Conservation (phyloP, 345 rosid genomes). For the Populus ilicifolia region DNA sequence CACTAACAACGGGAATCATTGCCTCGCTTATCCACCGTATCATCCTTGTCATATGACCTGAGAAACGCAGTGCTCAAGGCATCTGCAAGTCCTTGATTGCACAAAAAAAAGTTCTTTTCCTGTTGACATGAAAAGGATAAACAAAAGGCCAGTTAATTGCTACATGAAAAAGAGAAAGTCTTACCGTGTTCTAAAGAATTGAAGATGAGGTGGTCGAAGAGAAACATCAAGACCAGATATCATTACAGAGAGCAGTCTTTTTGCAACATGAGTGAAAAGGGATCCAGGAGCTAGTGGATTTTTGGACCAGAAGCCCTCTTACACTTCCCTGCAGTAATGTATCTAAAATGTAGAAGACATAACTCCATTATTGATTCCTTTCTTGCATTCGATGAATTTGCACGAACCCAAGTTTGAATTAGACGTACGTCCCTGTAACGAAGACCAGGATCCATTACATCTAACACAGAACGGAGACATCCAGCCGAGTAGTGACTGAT, state of each 20-base stretch:
- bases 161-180: too few species aligned
- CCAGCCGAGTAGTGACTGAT: neutral
- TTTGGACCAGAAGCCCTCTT: neutral
- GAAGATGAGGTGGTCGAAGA: neutral
- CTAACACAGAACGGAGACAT: neutral
- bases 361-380: neutral
- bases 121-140: too few species aligned
- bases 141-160: too few species aligned
- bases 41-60: neutral
- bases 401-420: neutral
- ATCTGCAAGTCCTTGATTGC: neutral
- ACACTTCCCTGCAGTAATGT: neutral
- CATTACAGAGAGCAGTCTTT: neutral
- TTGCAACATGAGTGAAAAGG: neutral
- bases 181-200: neutral
- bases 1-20: neutral
- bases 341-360: neutral
- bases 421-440: neutral
- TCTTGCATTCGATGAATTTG: neutral
- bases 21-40: neutral
- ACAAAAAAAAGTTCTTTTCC: too few species aligned
- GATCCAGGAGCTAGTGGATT: neutral
- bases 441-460: neutral
- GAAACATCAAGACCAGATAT: neutral
- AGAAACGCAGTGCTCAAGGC: neutral